Evolutionary conservation across 164 flowering plant species (phyloP), one percentile per base, ranked within the genome.

Genomic region (Litsea cubeba): DNA sequence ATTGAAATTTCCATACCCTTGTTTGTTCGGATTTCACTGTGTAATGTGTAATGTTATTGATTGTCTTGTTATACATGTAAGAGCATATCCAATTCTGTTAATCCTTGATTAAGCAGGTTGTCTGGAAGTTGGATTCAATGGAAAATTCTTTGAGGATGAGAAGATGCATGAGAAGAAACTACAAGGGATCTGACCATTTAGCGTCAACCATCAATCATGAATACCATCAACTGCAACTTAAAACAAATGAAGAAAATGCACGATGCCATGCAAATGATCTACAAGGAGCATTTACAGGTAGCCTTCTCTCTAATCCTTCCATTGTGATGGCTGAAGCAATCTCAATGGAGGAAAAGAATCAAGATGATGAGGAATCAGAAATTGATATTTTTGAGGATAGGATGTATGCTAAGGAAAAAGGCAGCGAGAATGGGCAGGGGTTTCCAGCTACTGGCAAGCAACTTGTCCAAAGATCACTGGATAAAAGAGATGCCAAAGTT

Each of bases 71-170:
- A 30, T 3, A 70, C 32, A 49, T 40, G 18, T 50, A 14, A 35
- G 26, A 51, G 58, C 30, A 24, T 10, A 17, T 51, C 3, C 5
- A 17, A n/a, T 32, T n/a, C 26, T 50, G 17, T 65, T 17, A 26
- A 65, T 12, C 58, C 32, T 65, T 65, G 2, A 49, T 18, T 68
- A 51, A 74, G 54, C 83, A 92, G 99, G 85, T 87, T 28, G 94
- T 92, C 82, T 96, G 98, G 97, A 94, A 91, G 89, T 89, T 96
- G 70, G 98, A 96, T 76, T 80, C 76, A 60, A 89, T 89, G 97
- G 98, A 96, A 86, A 94, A 85, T 83, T 94, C 97, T 75, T 85
- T 91, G 18, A 86, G 99, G 81, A 96, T 96, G 99, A 86, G 98
- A 82, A 83, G 74, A 79, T 86, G 86, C 77, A 71, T 94, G 80